A percentile compares a stretch with the other conserved stretches of the same genome.
These are phyloP conservation scores for Clitoria ternatea DNA, from an alignment of 306 rosid genomes.

Conservation along the genomic window DNA sequence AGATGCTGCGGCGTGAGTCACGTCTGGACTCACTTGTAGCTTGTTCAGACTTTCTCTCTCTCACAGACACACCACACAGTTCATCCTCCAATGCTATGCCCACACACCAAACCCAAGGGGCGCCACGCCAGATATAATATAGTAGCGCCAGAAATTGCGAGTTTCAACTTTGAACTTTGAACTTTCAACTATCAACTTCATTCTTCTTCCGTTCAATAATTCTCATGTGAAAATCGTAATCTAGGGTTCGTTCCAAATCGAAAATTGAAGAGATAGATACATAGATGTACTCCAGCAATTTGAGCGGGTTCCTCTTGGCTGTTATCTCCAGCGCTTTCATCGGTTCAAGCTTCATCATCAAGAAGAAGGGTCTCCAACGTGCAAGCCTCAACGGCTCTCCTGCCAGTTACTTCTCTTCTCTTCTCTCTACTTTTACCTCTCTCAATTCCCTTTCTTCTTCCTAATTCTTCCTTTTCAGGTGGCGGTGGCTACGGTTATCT, in stretches of 20 bases:
- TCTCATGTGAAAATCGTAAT: not conserved
- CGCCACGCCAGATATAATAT: too few relatives aligned
- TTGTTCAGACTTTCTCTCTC: too few relatives aligned
- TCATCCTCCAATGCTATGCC: too few relatives aligned
- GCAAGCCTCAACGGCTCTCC: slow-evolving; percentile 57
- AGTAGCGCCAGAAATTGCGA: too few relatives aligned
- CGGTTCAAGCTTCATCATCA: slow-evolving; percentile 83
- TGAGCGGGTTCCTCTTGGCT: slow-evolving; percentile 67
- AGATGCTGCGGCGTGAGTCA: too few relatives aligned
- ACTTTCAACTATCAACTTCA: not conserved
- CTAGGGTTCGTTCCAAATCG: not conserved
- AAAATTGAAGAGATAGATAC: too few relatives aligned
- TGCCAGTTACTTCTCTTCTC: slow-evolving; percentile 39
- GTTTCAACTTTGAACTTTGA: too few relatives aligned
- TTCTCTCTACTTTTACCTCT: not conserved
- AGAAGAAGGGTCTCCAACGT: slow-evolving; percentile 80
- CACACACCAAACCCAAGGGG: too few relatives aligned
- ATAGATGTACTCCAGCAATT: slow-evolving; percentile 57
- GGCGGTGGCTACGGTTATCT: slow-evolving; percentile 87
- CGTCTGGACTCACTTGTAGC: too few relatives aligned
- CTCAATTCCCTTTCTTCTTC: not conserved
- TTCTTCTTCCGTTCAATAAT: not conserved
- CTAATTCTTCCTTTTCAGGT: slow-evolving; percentile 34
- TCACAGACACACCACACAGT: too few relatives aligned
- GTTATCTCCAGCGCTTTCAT: slow-evolving; percentile 75